Base-by-base conservation (phyloP, 306 rosid genomes). In the Pyrus betulifolia region DNA sequence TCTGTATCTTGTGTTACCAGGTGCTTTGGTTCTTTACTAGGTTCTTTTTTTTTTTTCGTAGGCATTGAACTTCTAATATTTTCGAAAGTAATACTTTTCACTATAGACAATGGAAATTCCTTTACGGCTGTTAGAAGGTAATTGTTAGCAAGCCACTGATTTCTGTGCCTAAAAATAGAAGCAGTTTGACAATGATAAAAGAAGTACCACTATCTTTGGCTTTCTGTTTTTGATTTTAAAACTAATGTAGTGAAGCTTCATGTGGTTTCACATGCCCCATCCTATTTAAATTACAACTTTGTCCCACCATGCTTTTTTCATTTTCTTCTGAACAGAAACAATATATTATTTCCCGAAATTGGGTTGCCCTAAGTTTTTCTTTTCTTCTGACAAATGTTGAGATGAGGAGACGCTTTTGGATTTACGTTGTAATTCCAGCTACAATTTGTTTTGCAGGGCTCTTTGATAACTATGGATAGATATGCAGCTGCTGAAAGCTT, bases 401-500 rank as follows among this genome's bases (percentile, higher is more conserved):
- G 30, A 77, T 77, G 45, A 69, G 40, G 61, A 72, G 60, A 55
- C 40, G n/a, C 3, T n/a, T 33, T 82, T 67, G 42, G 77, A 25
- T 14, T 49, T 21, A 35, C 23, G 23, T 58, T 19, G 33, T 69
- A 59, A 69, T 35, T 68, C 40, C 74, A 46, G 82, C 72, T 54
- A 64, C 58, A 58, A 78, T 71, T 25, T 62, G 60, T 84, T 63
- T 79, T 85, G 45, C 90, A 95, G 97, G 89, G 86, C 49, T 90
- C 97, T 15, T 77, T 88, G 85, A 92, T 92, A 97, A 92, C 89
- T 40, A 89, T 89, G 97, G 98, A 95, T 81, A 88, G 98, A 82
- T 92, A 95, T 78, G 97, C 98, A 35, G 96, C 97, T 69, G 97
- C 97, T 22, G 98, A 95, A 81, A 76, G 98, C 87, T 95, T 86